Evolutionary conservation across 2,329 filamentous ascomycete genomes (phyloP).

Genomic region (Zalaria obscura): DNA sequence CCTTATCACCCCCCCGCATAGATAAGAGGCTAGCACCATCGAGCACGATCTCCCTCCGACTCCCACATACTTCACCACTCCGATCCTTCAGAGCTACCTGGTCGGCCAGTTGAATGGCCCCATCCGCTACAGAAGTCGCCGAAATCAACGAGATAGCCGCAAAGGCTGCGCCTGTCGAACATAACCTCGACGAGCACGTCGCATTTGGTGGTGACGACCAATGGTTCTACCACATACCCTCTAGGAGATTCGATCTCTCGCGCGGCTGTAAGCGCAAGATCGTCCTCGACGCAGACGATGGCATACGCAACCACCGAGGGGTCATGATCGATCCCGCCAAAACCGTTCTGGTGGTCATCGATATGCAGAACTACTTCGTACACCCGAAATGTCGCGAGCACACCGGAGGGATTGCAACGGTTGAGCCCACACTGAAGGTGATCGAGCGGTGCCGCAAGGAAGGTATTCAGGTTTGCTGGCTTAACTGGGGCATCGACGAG

Average conservation of each 20-base stretch:
- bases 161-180: constrained; percentile 10
- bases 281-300: constrained; percentile 25
- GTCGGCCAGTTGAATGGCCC: constrained; percentile 12
- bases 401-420: constrained; percentile 16
- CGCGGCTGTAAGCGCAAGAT: constrained; percentile 22
- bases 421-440: constrained; percentile 22
- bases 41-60: too few relatives aligned
- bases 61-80: neutral
- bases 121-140: constrained; percentile 14
- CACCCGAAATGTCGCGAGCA: constrained; percentile 18
- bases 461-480: constrained; percentile 26
- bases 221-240: constrained; percentile 26
- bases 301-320: constrained; percentile 24
- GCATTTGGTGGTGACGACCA: constrained; percentile 25
- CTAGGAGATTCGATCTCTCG: constrained; percentile 27
- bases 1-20: too few relatives aligned
- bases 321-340: constrained; percentile 24
- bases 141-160: constrained; percentile 14
- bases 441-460: constrained; percentile 25
- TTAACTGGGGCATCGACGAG: constrained; percentile 28
- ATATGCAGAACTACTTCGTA: constrained; percentile 16
- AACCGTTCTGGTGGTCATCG: constrained; percentile 20
- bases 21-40: too few relatives aligned
- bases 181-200: constrained; percentile 23
- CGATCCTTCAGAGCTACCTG: neutral